Base-by-base conservation (phyloP, 257 asterid genomes). In the Nemophila menziesii region DNA sequence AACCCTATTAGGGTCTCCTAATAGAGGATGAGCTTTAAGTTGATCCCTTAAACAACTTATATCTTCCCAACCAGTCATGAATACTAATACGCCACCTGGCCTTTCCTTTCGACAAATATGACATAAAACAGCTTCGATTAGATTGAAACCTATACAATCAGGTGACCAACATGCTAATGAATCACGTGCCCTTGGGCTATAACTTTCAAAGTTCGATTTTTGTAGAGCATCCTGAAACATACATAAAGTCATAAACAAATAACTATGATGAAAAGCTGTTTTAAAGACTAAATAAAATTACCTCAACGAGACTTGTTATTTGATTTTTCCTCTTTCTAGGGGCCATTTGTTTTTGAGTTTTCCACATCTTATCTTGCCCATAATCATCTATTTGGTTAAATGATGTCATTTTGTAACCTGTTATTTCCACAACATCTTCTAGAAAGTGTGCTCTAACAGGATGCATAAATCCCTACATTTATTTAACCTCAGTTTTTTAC, bases 1-100 rank as follows among this genome's bases (percentile, higher is more conserved):
- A 48, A 89, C 94, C 63, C 98, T 80, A 63, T 89, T 89, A 26
- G 98, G 98, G 66, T 89, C 96, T 39, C 98, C 98, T 56, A 89
- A 55, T 39, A 89, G 94, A 38, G 98, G 98, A 61, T 89, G 98
- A 52, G 96, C 98, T 71, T 84, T 89, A 60, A 84, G 43, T 58
- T 89, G 96, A 76, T 84, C 95, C 70, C 93, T 69, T 72, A 89
- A 66, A 64, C 93, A 84, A 68, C 96, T 89, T 50, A 89, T 89
- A 68, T 89, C 98, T 61, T 89, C 98, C 96, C 98, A 89, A 21
- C 98, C 98, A n/a, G 98, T 89, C 96, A 89, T 74, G 60, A 89
- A 89, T 58, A 84, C 98, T 63, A 89, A 63, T 46, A 84, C 92
- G 41, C 81, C 95, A 38, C 98, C 98, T 26, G 87, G 69, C 19